Percentiles rank a stretch among this genome's conserved stretches.
phyloP scores from a whole-genome alignment of 169 alveolate genomes.

The Blepharisma undulans region DNA sequence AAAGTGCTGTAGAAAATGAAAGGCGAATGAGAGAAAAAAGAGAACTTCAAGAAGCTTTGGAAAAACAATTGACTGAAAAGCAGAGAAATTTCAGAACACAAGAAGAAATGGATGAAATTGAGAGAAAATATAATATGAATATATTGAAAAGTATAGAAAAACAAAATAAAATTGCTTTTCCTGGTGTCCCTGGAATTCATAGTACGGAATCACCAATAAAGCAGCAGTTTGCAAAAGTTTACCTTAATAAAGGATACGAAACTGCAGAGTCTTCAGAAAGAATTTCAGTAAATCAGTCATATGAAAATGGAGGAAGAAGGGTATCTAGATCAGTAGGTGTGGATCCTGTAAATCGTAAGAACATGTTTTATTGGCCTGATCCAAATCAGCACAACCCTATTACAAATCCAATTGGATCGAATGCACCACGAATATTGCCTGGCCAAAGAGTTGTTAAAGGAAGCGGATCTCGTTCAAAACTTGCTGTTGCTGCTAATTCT shows the following conservation, averaged over 20 bases:
- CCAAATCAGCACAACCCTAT: slow-evolving; percentile 9
- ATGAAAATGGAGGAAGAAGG: not conserved
- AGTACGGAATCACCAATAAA: slow-evolving; percentile 2
- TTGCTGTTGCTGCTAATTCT: slow-evolving; percentile 27
- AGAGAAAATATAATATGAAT: not conserved
- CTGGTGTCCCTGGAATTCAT: slow-evolving; percentile 32
- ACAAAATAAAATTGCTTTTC: slow-evolving; percentile 4
- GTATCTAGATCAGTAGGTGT: not conserved
- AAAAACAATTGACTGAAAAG: slow-evolving; percentile 10
- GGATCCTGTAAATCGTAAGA: not conserved
- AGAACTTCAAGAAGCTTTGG: slow-evolving; percentile 1
- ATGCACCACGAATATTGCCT: not conserved
- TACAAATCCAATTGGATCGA: not conserved
- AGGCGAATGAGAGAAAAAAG: not conserved
- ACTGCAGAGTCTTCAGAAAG: not conserved
- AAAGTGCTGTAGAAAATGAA: not conserved
- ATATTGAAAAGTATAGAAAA: not conserved
- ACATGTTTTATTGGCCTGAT: not conserved
- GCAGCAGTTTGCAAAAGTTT: not conserved
- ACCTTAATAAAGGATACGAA: not conserved
- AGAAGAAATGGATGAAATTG: not conserved
- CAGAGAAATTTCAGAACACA: not conserved
- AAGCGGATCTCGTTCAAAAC: not conserved
- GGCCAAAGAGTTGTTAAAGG: slow-evolving; percentile 14
- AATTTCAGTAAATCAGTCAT: not conserved